Base-by-base conservation (phyloP, 2,329 filamentous ascomycete genomes). In the Claviceps spartinae region DNA sequence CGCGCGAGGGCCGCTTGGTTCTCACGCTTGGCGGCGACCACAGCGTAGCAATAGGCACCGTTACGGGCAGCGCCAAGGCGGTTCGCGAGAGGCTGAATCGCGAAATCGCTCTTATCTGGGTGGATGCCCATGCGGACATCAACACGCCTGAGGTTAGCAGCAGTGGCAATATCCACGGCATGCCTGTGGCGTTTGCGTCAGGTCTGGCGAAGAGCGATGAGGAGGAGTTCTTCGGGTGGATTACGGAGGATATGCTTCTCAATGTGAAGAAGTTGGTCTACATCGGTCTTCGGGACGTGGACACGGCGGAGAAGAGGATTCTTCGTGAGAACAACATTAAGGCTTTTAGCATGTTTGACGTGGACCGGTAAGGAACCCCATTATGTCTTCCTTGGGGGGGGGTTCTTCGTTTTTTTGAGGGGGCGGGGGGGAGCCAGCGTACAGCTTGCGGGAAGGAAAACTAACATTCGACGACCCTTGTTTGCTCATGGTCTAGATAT, bases 291-390 rank as follows among this genome's bases (percentile, higher is more conserved):
- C 78, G 93, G 43, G 93, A 97, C 65, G 89, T 97, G 34, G 93
- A 98, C 66, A 70, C 79, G n/a, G 87, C 82, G 43, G 93, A 98
- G 82, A 97, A 96, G 83, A 79, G 82, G 72, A 87, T 96, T 55
- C 73, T 98, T 57, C 78, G 84, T 53, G 88, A 97, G 58, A 75
- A 97, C 63, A 84, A 85, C 43, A 93, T 98, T 74, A 91, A 88
- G 75, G 91, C 91, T 4, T 98, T 97, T 64, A 91, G 85, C 72
- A 98, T 98, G 93, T 93, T 95, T 66, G 93, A 98, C 65, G 86
- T 98, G 67, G 93, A 98, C 69, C 78, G 81, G 85, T 88, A 73
- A 61, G 77, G 7, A 42, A 42, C 1, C 8, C 14, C 18, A 5
- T 26, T 3, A 14, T 22, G 3, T 14, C 16, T 26, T 3, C 8